These are phyloP conservation scores for Ogataea trehaloabstinens DNA, from an alignment of 805 yeast genomes.

Conservation along the genomic window DNA sequence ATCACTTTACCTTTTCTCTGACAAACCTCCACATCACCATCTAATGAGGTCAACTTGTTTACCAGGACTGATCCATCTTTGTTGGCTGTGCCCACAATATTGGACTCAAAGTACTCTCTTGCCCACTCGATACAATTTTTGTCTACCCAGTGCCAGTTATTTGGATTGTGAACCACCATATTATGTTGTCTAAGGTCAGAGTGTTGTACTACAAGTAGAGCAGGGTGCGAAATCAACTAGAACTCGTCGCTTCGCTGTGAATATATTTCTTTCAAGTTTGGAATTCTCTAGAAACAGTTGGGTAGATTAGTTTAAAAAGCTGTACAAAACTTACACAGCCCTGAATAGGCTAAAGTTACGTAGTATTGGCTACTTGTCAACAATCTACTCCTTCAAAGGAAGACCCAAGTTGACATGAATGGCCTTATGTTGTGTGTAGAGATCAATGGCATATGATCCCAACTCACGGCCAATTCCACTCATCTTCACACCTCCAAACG, in stretches of 20 bases:
- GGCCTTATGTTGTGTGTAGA: constrained; percentile 65
- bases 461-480: constrained; percentile 68
- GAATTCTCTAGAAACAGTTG: too few relatives aligned
- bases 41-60: constrained; percentile 54
- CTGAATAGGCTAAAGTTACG: too few relatives aligned
- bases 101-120: constrained; percentile 64
- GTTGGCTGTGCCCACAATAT: constrained; percentile 48
- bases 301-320: too few relatives aligned
- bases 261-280: too few relatives aligned
- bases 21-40: constrained; percentile 96
- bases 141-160: constrained; percentile 99
- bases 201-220: too few relatives aligned
- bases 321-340: too few relatives aligned
- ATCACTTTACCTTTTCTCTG: constrained; percentile 97
- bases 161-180: constrained; percentile 96
- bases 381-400: constrained; percentile 1
- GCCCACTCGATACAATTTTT: constrained; percentile 96
- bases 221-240: too few relatives aligned
- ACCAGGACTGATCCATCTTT: constrained; percentile 38
- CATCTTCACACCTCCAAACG: constrained; percentile 70
- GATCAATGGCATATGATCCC: constrained; percentile 61
- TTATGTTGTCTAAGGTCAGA: constrained; percentile 3
- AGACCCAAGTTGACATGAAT: constrained; percentile 61
- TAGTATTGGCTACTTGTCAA: too few relatives aligned
- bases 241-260: too few relatives aligned